These are phyloP conservation scores for Lactifluus volemus DNA, from an alignment of 768 basidiomycete genomes.

Conservation along the genomic window DNA sequence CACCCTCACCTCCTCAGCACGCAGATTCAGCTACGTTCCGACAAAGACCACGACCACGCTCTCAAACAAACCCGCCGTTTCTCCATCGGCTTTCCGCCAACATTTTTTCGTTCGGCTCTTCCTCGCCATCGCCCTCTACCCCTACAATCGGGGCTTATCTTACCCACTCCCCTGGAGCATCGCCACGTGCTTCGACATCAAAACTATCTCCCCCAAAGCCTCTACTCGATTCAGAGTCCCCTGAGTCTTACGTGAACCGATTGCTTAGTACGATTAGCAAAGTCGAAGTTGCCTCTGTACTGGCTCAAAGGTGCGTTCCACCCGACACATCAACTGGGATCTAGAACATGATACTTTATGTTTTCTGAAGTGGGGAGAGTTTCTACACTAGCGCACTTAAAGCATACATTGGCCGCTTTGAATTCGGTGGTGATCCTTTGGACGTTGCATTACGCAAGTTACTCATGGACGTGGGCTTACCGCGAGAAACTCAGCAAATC, in stretches of 20 bases:
- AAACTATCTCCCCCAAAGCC: constrained; percentile 46
- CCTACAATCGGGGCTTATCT: constrained; percentile 19
- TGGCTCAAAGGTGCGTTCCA: constrained; percentile 66
- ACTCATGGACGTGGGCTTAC: constrained; percentile 86
- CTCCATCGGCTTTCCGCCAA: constrained; percentile 63
- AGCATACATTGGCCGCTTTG: constrained; percentile 66
- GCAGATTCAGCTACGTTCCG: constrained; percentile 20
- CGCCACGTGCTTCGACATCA: constrained; percentile 38
- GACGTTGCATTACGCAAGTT: constrained; percentile 87
- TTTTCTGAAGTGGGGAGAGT: constrained; percentile 47
- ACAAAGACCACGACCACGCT: constrained; percentile 37
- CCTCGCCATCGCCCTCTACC: constrained; percentile 28
- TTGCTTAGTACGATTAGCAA: constrained; percentile 58
- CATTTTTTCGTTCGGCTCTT: constrained; percentile 43
- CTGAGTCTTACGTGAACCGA: constrained; percentile 59
- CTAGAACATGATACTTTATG: neutral
- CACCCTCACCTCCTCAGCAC: constrained; percentile 19
- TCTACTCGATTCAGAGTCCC: constrained; percentile 49
- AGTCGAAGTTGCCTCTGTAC: constrained; percentile 67
- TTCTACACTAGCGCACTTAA: constrained; percentile 64
- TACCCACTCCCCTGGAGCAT: constrained; percentile 26
- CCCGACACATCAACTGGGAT: neutral
- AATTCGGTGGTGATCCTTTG: constrained; percentile 72
- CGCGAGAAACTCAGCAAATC: constrained; percentile 96
- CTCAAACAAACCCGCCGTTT: constrained; percentile 59